A percentile compares a stretch with the other conserved stretches of the same genome.
These are phyloP conservation scores for Cronartium quercuum DNA, from an alignment of 1,284 basidiomycete species.

Conservation along the genomic window DNA sequence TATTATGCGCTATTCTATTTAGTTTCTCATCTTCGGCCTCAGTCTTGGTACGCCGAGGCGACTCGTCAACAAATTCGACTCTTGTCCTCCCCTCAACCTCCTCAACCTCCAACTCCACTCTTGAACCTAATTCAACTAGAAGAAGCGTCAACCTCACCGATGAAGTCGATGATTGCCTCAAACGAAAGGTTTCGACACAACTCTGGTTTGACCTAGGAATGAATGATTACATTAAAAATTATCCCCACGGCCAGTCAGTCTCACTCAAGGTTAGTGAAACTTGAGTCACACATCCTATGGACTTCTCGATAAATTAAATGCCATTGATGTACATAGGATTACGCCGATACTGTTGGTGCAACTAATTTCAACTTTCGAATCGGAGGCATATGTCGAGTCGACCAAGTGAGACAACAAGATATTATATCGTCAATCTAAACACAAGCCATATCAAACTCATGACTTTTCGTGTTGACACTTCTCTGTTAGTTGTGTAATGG, in stretches of 20 bases:
- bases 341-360: conserved; percentile 35
- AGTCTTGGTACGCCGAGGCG: not conserved
- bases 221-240: conserved; percentile 33
- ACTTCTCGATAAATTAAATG: not conserved
- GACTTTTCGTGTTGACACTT: not conserved
- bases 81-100: not conserved
- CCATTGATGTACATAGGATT: conserved; percentile 10
- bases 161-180: conserved; percentile 12
- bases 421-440: not conserved
- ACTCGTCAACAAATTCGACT: not conserved
- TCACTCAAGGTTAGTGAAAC: conserved; percentile 9
- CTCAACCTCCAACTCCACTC: not conserved
- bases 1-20: not conserved
- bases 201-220: conserved; percentile 36
- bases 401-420: conserved; percentile 16
- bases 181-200: conserved; percentile 24
- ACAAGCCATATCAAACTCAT: not conserved
- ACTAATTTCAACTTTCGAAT: conserved; percentile 37
- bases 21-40: not conserved
- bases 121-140: not conserved
- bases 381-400: conserved; percentile 25
- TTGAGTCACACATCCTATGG: not conserved
- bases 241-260: conserved; percentile 23
- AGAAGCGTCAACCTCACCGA: not conserved
- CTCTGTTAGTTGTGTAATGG: conserved; percentile 24